A percentile compares a stretch with the other conserved stretches of the same genome.
These are phyloP conservation scores for Exobasidium rhododendri DNA, from an alignment of 1,284 basidiomycete species.

Conservation along the genomic window DNA sequence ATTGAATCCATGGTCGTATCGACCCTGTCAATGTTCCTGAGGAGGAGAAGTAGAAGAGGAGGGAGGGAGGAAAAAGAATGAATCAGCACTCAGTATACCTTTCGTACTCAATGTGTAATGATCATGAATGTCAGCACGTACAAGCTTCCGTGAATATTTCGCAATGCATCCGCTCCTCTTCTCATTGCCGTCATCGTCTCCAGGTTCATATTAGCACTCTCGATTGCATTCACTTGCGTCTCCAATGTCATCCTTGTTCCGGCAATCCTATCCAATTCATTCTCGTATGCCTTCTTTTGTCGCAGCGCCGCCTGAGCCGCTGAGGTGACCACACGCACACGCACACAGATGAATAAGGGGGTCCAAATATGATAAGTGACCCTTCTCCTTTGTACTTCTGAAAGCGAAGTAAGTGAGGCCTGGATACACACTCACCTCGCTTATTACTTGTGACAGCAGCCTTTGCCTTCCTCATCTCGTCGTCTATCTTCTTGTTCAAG, in stretches of 20 bases:
- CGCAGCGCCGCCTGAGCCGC: slow-evolving; percentile 70
- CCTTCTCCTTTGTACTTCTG: too few relatives aligned
- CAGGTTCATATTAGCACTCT: slow-evolving; percentile 95
- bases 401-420: too few relatives aligned
- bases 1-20: slow-evolving; percentile 87
- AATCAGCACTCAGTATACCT: slow-evolving; percentile 3
- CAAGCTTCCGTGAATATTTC: slow-evolving; percentile 83
- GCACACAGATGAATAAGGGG: too few relatives aligned
- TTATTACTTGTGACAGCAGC: slow-evolving; percentile 93
- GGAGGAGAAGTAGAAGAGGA: slow-evolving; percentile 14
- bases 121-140: slow-evolving; percentile 9
- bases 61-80: slow-evolving; percentile 1
- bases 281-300: slow-evolving; percentile 87
- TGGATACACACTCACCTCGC: slow-evolving; percentile 75
- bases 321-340: slow-evolving; percentile 13
- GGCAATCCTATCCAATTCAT: slow-evolving; percentile 80
- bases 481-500: slow-evolving; percentile 93
- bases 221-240: slow-evolving; percentile 92
- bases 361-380: too few relatives aligned
- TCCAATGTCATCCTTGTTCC: slow-evolving; percentile 89
- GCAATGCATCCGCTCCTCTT: slow-evolving; percentile 86
- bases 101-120: neutral
- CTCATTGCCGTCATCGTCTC: slow-evolving; percentile 98
- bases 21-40: slow-evolving; percentile 74
- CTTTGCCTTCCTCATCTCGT: slow-evolving; percentile 86